Conservation (phyloP, 768 basidiomycete genomes). For the Fomitopsis serialis region DNA sequence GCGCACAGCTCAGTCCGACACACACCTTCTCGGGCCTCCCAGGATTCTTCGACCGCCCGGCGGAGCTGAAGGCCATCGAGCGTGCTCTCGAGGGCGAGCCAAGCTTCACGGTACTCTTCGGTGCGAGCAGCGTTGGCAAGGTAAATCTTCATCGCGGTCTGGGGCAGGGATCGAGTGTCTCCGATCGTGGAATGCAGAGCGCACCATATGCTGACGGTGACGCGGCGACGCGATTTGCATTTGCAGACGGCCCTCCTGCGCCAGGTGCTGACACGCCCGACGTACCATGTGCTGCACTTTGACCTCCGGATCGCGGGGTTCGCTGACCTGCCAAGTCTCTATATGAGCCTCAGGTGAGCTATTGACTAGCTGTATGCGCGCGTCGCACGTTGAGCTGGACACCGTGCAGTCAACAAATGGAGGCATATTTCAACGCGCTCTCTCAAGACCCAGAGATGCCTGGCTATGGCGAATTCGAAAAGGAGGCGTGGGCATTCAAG, state of each 20-base stretch:
- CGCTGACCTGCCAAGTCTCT: constrained; percentile 73
- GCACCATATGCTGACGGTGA: no score
- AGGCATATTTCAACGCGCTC: constrained; percentile 69
- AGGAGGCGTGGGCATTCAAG: constrained; percentile 76
- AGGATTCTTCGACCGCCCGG: constrained; percentile 63
- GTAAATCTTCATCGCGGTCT: constrained; percentile 37
- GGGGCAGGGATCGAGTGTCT: background rate
- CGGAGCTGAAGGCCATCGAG: constrained; percentile 62
- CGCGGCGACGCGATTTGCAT: background rate
- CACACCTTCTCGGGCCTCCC: constrained; percentile 79
- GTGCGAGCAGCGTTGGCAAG: constrained; percentile 81
- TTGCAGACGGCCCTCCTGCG: constrained; percentile 72
- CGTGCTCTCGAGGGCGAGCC: constrained; percentile 64
- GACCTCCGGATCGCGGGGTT: constrained; percentile 83
- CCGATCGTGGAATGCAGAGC: background rate
- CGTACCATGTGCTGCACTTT: constrained; percentile 78
- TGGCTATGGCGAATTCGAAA: constrained; percentile 70
- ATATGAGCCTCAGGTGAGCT: constrained; percentile 49
- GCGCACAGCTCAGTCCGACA: constrained; percentile 59
- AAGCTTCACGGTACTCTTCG: constrained; percentile 75
- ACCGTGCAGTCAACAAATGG: constrained; percentile 57
- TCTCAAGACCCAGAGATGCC: constrained; percentile 35
- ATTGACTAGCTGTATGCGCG: background rate
- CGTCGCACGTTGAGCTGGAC: background rate
- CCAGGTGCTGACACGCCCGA: constrained; percentile 63